These are phyloP conservation scores for Chiua virens DNA, from an alignment of 768 basidiomycete species.

Conservation along the genomic window DNA sequence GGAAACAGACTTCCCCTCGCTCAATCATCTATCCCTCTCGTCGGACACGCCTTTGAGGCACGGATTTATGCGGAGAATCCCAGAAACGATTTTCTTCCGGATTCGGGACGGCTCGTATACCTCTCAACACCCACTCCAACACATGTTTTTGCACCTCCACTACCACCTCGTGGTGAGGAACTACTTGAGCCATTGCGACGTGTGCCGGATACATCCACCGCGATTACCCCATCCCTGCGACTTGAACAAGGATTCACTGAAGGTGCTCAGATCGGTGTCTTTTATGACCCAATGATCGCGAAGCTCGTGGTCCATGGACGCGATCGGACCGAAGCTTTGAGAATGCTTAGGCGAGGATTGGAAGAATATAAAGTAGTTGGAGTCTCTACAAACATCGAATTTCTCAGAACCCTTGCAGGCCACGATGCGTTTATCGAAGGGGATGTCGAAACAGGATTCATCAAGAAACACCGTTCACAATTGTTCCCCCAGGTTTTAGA, in stretches of 20 bases:
- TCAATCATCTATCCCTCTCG: slow-evolving; percentile 79
- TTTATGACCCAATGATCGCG: slow-evolving; percentile 87
- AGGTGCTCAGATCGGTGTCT: slow-evolving; percentile 75
- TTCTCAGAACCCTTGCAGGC: slow-evolving; percentile 74
- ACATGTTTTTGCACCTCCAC: slow-evolving; percentile 57
- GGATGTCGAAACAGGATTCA: slow-evolving; percentile 92
- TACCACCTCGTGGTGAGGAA: slow-evolving; percentile 34
- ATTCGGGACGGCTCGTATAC: too few species aligned
- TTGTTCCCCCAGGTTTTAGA: slow-evolving; percentile 69
- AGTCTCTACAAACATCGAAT: slow-evolving; percentile 89
- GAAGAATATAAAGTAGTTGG: slow-evolving; percentile 91
- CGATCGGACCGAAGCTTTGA: slow-evolving; percentile 80
- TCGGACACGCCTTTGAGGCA: slow-evolving; percentile 86
- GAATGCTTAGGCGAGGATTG: slow-evolving; percentile 75
- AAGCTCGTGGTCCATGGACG: slow-evolving; percentile 88
- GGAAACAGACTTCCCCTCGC: too few species aligned
- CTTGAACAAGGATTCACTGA: slow-evolving; percentile 71
- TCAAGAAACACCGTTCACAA: slow-evolving; percentile 82
- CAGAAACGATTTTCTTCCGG: slow-evolving; percentile 13
- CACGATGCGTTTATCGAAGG: slow-evolving; percentile 74
- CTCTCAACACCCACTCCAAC: slow-evolving; percentile 56
- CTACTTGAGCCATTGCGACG: slow-evolving; percentile 22
- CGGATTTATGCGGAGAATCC: slow-evolving; percentile 95
- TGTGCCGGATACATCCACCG: slow-evolving; percentile 9
- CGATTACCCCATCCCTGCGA: slow-evolving; percentile 45